A percentile compares a stretch with the other conserved stretches of the same genome.
Conservation (phyloP, 768 basidiomycete species). For the Boletus reticulatus region DNA sequence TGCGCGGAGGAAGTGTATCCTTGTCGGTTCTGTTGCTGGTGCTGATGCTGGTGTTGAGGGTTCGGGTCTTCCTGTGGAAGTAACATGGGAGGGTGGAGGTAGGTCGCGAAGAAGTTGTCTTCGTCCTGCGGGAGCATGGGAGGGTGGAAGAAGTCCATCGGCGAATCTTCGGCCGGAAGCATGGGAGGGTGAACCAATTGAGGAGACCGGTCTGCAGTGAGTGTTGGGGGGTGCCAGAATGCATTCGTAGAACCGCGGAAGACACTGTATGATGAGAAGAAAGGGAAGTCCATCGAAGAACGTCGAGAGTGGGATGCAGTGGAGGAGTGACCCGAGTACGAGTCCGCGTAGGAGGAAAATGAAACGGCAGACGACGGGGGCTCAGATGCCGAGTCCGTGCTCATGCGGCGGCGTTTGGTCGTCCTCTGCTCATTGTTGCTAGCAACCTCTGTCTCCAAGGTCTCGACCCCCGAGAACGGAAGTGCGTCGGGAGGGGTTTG, state of each 20-base stretch:
- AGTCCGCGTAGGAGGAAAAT: slow-evolving; percentile 59
- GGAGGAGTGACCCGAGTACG: slow-evolving; percentile 58
- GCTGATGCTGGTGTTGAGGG: slow-evolving; percentile 13
- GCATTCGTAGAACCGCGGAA: slow-evolving; percentile 53
- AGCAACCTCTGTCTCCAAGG: slow-evolving; percentile 40
- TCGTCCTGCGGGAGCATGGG: slow-evolving; percentile 64
- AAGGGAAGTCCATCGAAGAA: slow-evolving; percentile 65
- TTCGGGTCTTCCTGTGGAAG: slow-evolving; percentile 38
- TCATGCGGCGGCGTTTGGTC: slow-evolving; percentile 73
- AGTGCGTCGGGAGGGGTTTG: slow-evolving; percentile 47
- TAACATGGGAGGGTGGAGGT: slow-evolving; percentile 57
- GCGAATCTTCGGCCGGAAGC: slow-evolving; percentile 60
- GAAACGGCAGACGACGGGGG: slow-evolving; percentile 63
- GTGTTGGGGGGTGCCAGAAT: slow-evolving; percentile 81
- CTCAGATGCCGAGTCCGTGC: slow-evolving; percentile 50
- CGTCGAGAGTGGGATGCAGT: slow-evolving; percentile 57
- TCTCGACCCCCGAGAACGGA: slow-evolving; percentile 50
- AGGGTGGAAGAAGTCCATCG: slow-evolving; percentile 73
- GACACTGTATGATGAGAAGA: slow-evolving; percentile 52
- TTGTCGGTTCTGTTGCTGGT: slow-evolving; percentile 23
- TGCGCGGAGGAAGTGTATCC: slow-evolving; percentile 16
- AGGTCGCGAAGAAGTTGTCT: slow-evolving; percentile 54
- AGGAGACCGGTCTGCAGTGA: slow-evolving; percentile 56
- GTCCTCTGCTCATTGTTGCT: slow-evolving; percentile 35
- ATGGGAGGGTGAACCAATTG: slow-evolving; percentile 68